A percentile compares a stretch with the other conserved stretches of the same genome.
Conservation (phyloP, 495 filamentous ascomycete genomes). For the Glarea lozoyensis region DNA sequence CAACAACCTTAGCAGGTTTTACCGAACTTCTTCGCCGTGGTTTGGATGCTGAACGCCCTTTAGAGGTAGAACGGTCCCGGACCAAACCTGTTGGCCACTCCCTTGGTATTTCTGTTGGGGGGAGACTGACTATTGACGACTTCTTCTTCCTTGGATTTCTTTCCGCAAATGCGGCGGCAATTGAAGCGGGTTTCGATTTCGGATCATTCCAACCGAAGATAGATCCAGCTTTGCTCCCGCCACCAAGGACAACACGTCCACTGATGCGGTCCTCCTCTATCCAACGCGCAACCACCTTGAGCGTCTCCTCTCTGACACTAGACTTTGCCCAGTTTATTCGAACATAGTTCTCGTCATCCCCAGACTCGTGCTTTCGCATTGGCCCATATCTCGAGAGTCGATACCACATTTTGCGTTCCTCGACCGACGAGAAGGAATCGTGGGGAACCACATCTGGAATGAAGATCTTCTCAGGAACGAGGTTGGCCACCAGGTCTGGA, state of each 20-base stretch:
- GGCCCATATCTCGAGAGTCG: slow-evolving; percentile 48
- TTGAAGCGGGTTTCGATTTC: slow-evolving; percentile 33
- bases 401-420: slow-evolving; percentile 56
- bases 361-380: slow-evolving; percentile 42
- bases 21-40: slow-evolving; percentile 9
- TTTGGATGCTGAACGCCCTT: slow-evolving; percentile 8
- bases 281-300: slow-evolving; percentile 49
- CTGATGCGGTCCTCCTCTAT: slow-evolving; percentile 49
- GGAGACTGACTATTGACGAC: not conserved
- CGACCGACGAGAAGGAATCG: slow-evolving; percentile 39
- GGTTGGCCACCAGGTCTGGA: slow-evolving; percentile 2
- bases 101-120: slow-evolving; percentile 9
- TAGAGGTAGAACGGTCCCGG: slow-evolving; percentile 9
- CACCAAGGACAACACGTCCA: slow-evolving; percentile 37
- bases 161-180: slow-evolving; percentile 34
- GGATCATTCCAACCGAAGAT: slow-evolving; percentile 46
- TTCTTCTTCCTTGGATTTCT: slow-evolving; percentile 13
- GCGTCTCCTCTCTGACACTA: slow-evolving; percentile 37
- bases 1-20: slow-evolving; percentile 1
- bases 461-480: slow-evolving; percentile 11
- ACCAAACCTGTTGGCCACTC: slow-evolving; percentile 15
- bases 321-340: slow-evolving; percentile 46
- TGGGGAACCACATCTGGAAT: slow-evolving; percentile 14
- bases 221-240: slow-evolving; percentile 29
- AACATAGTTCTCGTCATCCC: slow-evolving; percentile 48